A percentile compares a stretch with the other conserved stretches of the same genome.
Conservation (phyloP, 139 green algal genomes). For the Diplosphaera chodatii region DNA sequence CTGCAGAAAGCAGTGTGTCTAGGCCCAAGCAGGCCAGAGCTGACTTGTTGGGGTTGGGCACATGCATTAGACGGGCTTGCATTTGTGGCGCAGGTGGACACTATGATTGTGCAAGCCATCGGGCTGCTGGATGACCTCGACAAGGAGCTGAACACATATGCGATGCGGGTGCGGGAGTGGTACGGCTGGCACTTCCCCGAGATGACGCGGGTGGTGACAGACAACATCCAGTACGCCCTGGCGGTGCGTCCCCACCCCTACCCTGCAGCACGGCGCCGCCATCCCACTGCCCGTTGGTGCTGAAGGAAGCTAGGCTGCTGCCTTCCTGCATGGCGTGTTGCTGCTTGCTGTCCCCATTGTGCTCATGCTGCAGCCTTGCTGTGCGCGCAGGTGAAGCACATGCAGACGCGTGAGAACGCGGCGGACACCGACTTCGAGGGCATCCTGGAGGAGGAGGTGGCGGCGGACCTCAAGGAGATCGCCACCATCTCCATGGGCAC, state of each 20-base stretch:
- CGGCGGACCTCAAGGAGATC: constrained; percentile 85
- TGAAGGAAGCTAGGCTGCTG: too few species aligned
- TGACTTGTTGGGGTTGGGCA: too few species aligned
- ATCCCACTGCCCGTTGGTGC: too few species aligned
- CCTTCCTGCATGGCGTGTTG: too few species aligned
- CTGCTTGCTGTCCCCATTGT: too few species aligned
- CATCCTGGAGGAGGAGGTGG: constrained; percentile 83
- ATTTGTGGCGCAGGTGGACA: constrained; percentile 81
- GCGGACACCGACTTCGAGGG: constrained; percentile 82
- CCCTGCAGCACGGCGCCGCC: too few species aligned
- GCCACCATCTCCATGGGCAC: constrained; percentile 96
- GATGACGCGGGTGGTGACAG: constrained; percentile 93
- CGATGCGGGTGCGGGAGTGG: constrained; percentile 98
- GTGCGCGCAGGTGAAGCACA: constrained; percentile 75
- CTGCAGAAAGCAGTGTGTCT: too few species aligned
- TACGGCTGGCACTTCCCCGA: constrained; percentile 99
- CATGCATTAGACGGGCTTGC: too few species aligned
- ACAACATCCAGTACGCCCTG: constrained; percentile 97
- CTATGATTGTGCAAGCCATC: constrained; percentile 90
- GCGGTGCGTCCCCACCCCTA: constrained; percentile 52
- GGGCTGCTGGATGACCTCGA: constrained; percentile 97
- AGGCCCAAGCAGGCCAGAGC: too few species aligned
- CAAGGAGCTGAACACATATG: constrained; percentile 99
- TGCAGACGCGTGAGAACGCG: constrained; percentile 82
- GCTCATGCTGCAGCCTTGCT: too few species aligned